These are phyloP conservation scores for Juglanconis juglandina DNA, from an alignment of 2,329 filamentous ascomycete species.

Conservation along the genomic window DNA sequence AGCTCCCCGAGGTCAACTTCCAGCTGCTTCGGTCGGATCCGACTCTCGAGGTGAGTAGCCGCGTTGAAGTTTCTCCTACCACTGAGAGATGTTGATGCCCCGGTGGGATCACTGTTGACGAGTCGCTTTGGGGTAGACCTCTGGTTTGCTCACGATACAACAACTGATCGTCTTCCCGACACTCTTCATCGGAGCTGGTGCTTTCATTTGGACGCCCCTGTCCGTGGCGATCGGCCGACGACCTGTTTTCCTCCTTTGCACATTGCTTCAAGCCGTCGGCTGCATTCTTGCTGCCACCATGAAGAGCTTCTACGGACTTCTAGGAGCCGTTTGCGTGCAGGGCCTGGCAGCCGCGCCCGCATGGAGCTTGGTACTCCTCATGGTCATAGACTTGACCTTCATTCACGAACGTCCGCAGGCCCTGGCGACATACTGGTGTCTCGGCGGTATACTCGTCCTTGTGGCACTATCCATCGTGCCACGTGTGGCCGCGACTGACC, in stretches of 20 bases:
- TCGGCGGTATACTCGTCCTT: slow-evolving; percentile 26
- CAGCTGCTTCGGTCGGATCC: background rate
- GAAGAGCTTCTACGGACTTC: background rate
- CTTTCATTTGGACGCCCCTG: background rate
- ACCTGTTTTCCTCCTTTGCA: background rate
- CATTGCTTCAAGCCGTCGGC: background rate
- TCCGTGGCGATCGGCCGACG: background rate
- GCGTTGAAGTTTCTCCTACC: background rate
- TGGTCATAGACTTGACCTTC: slow-evolving; percentile 36
- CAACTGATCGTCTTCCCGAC: background rate
- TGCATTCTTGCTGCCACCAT: background rate
- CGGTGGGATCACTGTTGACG: background rate
- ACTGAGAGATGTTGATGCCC: background rate
- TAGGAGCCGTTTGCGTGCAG: background rate
- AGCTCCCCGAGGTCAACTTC: background rate
- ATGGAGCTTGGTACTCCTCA: slow-evolving; percentile 22
- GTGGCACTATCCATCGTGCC: slow-evolving; percentile 27
- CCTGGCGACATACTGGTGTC: slow-evolving; percentile 33
- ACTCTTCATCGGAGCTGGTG: background rate
- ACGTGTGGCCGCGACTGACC: slow-evolving; percentile 26
- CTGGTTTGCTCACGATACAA: background rate
- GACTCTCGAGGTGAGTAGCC: background rate
- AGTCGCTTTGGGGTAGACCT: background rate
- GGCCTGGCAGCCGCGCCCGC: background rate
- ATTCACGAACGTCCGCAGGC: slow-evolving; percentile 33